Conservation (phyloP, 345 rosid species). For the Heritiera littoralis region DNA sequence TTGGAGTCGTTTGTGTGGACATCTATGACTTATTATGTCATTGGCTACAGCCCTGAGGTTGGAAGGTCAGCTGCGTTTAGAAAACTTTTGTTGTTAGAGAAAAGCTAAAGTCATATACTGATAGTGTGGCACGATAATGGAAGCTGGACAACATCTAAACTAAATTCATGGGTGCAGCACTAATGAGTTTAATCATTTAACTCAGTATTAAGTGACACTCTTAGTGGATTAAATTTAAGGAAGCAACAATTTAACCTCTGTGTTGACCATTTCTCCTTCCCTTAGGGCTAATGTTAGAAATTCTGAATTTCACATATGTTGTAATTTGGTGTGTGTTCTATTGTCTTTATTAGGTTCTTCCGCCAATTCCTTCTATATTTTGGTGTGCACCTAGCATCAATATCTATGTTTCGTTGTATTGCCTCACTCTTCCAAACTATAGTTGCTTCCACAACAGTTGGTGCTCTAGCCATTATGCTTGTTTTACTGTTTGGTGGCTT, state of each 20-base stretch:
- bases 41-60: slow-evolving; percentile 72
- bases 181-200: not conserved
- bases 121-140: not conserved
- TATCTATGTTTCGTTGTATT: slow-evolving; percentile 73
- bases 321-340: not conserved
- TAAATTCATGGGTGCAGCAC: not conserved
- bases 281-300: not conserved
- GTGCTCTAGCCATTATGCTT: slow-evolving; percentile 44
- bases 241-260: not conserved
- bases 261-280: not conserved
- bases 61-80: slow-evolving; percentile 34
- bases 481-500: slow-evolving; percentile 64
- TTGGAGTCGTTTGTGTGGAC: slow-evolving; percentile 61
- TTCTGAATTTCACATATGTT: not conserved
- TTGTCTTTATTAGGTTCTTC: slow-evolving; percentile 52
- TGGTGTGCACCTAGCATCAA: slow-evolving; percentile 56
- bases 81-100: not conserved
- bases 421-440: slow-evolving; percentile 59
- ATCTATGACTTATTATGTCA: slow-evolving; percentile 60
- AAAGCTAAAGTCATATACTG: not conserved
- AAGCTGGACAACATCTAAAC: not conserved
- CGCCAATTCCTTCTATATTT: slow-evolving; percentile 49
- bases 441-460: slow-evolving; percentile 52
- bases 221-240: not conserved
- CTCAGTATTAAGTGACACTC: not conserved